Conservation (phyloP, 495 filamentous ascomycete genomes). For the Penicillium salamii region DNA sequence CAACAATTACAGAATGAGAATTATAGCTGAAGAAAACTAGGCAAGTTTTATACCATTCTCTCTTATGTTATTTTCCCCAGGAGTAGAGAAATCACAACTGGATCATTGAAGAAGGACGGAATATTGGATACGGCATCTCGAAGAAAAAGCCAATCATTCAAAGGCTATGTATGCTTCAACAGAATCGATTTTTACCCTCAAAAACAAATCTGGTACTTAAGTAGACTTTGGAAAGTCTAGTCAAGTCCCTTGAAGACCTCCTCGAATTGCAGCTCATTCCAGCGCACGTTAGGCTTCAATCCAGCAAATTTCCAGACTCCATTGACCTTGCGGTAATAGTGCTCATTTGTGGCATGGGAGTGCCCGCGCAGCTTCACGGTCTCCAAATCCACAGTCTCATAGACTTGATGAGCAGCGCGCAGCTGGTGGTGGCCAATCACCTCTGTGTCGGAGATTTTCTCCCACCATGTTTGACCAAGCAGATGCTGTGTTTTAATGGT, state of each 20-base stretch:
- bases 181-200: too few species aligned
- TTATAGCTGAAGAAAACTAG: too few species aligned
- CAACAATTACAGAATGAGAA: too few species aligned
- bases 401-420: constrained; percentile 64
- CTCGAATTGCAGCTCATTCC: constrained; percentile 69
- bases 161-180: too few species aligned
- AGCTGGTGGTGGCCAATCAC: constrained; percentile 74
- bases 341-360: constrained; percentile 66
- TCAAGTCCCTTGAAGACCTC: constrained; percentile 36
- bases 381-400: constrained; percentile 22
- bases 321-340: constrained; percentile 71
- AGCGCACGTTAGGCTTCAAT: constrained; percentile 65
- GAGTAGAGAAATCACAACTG: too few species aligned
- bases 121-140: too few species aligned
- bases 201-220: too few species aligned
- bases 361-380: constrained; percentile 47
- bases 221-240: constrained; percentile 3
- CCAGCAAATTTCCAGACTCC: constrained; percentile 84
- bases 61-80: too few species aligned
- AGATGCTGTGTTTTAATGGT: constrained; percentile 74
- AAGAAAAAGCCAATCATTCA: too few species aligned
- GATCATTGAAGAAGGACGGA: too few species aligned
- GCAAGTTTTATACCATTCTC: too few species aligned
- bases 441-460: constrained; percentile 64
- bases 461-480: constrained; percentile 69